phyloP scores from a whole-genome alignment of 202 grass and related monocot species.

The Eragrostis tef region DNA sequence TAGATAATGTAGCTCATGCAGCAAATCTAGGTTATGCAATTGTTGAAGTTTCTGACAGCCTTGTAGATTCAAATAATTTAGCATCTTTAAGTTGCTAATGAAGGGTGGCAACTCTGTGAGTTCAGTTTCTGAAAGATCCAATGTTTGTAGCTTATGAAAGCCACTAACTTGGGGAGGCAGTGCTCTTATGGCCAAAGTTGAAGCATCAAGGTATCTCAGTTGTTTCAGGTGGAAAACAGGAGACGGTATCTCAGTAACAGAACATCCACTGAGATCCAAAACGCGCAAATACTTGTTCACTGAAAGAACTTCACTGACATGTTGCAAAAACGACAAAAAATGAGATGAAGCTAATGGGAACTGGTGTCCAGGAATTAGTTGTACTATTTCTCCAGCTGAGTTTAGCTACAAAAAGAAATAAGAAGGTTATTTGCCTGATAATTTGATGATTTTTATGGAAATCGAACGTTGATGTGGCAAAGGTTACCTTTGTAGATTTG shows the following conservation, averaged over 20 bases:
- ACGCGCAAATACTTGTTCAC: conserved; percentile 53
- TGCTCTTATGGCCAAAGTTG: conserved; percentile 49
- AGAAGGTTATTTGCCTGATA: not conserved
- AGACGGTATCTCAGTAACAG: conserved; percentile 45
- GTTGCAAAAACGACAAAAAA: conserved; percentile 31
- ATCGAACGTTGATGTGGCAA: not conserved
- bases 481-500: conserved; percentile 37
- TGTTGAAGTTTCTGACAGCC: conserved; percentile 57
- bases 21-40: conserved; percentile 51
- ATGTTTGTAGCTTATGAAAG: conserved; percentile 50
- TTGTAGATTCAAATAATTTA: conserved; percentile 67
- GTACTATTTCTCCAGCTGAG: conserved; percentile 16
- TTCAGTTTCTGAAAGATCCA: conserved; percentile 59
- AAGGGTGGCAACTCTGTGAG: conserved; percentile 46
- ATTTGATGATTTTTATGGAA: not conserved
- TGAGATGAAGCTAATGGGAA: not conserved
- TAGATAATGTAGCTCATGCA: conserved; percentile 57
- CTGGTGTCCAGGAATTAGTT: conserved; percentile 6
- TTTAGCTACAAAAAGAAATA: conserved; percentile 43
- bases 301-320: conserved; percentile 46
- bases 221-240: conserved; percentile 62
- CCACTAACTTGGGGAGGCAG: conserved; percentile 46
- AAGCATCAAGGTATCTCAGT: conserved; percentile 62
- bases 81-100: conserved; percentile 42
- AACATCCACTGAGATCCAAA: conserved; percentile 58